Evolutionary conservation across 371 early-diverging fungal species (phyloP).

Genomic region (Rhizomucor miehei): DNA sequence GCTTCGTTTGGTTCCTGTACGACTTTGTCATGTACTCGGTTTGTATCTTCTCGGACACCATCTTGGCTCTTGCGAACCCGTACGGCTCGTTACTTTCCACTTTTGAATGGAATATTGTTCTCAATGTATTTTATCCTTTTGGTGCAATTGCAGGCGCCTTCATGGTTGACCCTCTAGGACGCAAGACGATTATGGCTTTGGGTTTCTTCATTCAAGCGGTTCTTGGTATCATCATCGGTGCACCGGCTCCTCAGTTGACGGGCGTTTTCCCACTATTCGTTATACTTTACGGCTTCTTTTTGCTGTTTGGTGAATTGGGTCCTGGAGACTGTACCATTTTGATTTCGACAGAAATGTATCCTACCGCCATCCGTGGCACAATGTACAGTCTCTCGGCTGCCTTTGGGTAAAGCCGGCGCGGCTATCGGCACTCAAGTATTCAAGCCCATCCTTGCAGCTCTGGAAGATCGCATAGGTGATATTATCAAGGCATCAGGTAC

Average conservation of each 20-base stretch:
- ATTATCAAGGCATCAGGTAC: conserved; percentile 35
- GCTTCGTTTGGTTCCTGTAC: conserved; percentile 63
- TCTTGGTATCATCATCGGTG: conserved; percentile 51
- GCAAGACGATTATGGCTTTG: conserved; percentile 48
- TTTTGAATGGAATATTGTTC: conserved; percentile 47
- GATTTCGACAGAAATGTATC: conserved; percentile 53
- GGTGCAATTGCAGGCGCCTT: conserved; percentile 51
- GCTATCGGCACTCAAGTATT: conserved; percentile 52
- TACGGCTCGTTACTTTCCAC: conserved; percentile 29
- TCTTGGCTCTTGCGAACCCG: conserved; percentile 22
- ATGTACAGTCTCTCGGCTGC: conserved; percentile 57
- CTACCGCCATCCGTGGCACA: conserved; percentile 60
- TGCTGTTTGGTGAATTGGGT: conserved; percentile 56
- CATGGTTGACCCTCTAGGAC: conserved; percentile 47
- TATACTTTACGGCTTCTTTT: conserved; percentile 55
- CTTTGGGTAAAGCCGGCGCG: conserved; percentile 53
- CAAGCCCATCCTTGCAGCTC: conserved; percentile 39
- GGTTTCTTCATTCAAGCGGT: conserved; percentile 51
- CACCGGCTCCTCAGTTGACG: conserved; percentile 35
- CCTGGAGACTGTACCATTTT: conserved; percentile 54
- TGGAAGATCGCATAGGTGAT: conserved; percentile 35
- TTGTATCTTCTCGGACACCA: conserved; percentile 50
- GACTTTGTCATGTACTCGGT: conserved; percentile 55
- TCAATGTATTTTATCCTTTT: conserved; percentile 51
- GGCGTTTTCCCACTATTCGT: conserved; percentile 50